phyloP scores from a whole-genome alignment of 495 filamentous ascomycete genomes.

The Sporormia fimetaria region DNA sequence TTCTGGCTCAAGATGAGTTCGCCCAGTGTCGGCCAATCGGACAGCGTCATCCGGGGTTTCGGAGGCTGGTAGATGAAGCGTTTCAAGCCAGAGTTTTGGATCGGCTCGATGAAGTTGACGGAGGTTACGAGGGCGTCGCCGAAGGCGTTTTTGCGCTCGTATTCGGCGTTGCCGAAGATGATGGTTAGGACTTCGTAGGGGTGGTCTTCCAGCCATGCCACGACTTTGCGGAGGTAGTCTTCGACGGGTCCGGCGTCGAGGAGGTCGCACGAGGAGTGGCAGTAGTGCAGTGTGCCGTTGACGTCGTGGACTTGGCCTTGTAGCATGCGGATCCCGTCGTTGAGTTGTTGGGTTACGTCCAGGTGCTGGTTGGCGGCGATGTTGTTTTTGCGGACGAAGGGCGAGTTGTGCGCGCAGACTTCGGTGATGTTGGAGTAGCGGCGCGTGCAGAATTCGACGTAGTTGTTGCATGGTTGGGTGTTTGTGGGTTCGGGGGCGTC shows the following conservation, averaged over 20 bases:
- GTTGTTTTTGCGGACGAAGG: slow-evolving; percentile 59
- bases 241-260: slow-evolving; percentile 69
- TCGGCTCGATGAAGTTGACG: slow-evolving; percentile 37
- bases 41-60: slow-evolving; percentile 53
- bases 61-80: slow-evolving; percentile 62
- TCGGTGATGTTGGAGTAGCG: slow-evolving; percentile 84
- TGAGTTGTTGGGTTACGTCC: slow-evolving; percentile 58
- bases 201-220: slow-evolving; percentile 59
- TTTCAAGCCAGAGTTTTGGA: slow-evolving; percentile 49
- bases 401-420: slow-evolving; percentile 79
- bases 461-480: slow-evolving; percentile 64
- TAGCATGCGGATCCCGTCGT: slow-evolving; percentile 82
- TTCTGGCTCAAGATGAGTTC: slow-evolving; percentile 63
- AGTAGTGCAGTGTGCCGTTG: slow-evolving; percentile 50
- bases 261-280: slow-evolving; percentile 69
- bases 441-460: slow-evolving; percentile 69
- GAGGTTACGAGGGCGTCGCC: slow-evolving; percentile 17
- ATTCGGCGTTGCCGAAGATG: slow-evolving; percentile 71
- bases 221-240: slow-evolving; percentile 57
- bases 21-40: slow-evolving; percentile 76
- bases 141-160: slow-evolving; percentile 7
- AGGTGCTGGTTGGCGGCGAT: slow-evolving; percentile 68
- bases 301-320: slow-evolving; percentile 73
- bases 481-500: slow-evolving; percentile 26
- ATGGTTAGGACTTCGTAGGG: slow-evolving; percentile 90